Conservation (phyloP, 441 rosid genomes). For the Arabidopsis lyrata region DNA sequence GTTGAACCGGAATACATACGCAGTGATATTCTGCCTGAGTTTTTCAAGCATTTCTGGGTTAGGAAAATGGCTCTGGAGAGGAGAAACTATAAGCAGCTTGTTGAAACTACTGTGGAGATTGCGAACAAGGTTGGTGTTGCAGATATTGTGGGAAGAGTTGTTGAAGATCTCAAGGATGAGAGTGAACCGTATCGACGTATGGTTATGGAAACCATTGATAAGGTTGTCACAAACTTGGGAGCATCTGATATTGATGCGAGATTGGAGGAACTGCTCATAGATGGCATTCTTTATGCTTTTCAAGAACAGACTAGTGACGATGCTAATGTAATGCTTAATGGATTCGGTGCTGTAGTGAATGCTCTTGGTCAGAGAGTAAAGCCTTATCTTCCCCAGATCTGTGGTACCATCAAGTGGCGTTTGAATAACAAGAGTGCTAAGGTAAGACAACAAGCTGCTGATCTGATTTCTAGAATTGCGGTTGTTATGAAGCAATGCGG, state of each 20-base stretch:
- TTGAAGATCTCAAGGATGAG: slow-evolving; percentile 94
- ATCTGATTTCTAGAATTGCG: slow-evolving; percentile 93
- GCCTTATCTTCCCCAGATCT: slow-evolving; percentile 97
- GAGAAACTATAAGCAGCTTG: slow-evolving; percentile 91
- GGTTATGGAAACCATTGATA: slow-evolving; percentile 99
- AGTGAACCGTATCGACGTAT: slow-evolving; percentile 88
- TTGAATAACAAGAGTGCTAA: slow-evolving; percentile 96
- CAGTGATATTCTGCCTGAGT: slow-evolving; percentile 86
- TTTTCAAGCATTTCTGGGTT: slow-evolving; percentile 91
- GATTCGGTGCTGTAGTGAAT: slow-evolving; percentile 97
- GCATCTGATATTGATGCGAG: slow-evolving; percentile 91
- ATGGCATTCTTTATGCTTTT: slow-evolving; percentile 98
- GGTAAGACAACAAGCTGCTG: slow-evolving; percentile 98
- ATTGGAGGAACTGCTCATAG: slow-evolving; percentile 93
- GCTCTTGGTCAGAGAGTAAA: slow-evolving; percentile 95
- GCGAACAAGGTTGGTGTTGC: slow-evolving; percentile 94
- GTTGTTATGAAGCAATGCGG: slow-evolving; percentile 98
- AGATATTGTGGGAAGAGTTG: slow-evolving; percentile 89
- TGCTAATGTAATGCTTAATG: slow-evolving; percentile 98
- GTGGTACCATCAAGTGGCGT: slow-evolving; percentile 99
- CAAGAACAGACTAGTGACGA: slow-evolving; percentile 98
- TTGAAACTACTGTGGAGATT: slow-evolving; percentile 96
- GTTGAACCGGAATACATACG: slow-evolving; percentile 91
- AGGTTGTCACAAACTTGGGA: slow-evolving; percentile 89
- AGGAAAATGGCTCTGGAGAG: slow-evolving; percentile 94